These are phyloP conservation scores for Myotisia sp. DNA, from an alignment of 2,329 filamentous ascomycete species.

Conservation along the genomic window DNA sequence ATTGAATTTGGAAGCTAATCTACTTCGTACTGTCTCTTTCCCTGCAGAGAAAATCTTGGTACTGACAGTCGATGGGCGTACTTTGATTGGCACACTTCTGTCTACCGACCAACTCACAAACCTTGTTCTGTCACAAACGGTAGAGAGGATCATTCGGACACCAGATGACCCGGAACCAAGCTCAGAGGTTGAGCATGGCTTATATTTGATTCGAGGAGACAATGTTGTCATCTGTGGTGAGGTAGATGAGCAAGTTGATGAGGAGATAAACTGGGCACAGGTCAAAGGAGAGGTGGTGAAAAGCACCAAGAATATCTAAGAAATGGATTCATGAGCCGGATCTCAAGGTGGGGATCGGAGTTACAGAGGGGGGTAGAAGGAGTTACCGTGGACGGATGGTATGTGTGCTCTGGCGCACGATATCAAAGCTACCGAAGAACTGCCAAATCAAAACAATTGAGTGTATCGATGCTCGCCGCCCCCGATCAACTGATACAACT, in stretches of 20 bases:
- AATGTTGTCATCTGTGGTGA: slow-evolving; percentile 84
- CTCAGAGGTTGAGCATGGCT: slow-evolving; percentile 63
- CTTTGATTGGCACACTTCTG: slow-evolving; percentile 65
- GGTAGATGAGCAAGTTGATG: slow-evolving; percentile 78
- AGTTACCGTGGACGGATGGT: neutral
- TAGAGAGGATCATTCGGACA: slow-evolving; percentile 81
- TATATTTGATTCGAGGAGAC: slow-evolving; percentile 87
- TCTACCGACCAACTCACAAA: slow-evolving; percentile 89
- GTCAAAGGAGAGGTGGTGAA: slow-evolving; percentile 76
- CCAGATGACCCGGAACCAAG: slow-evolving; percentile 71
- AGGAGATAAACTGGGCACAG: slow-evolving; percentile 81
- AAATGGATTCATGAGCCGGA: too few relatives aligned
- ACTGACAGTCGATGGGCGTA: slow-evolving; percentile 83
- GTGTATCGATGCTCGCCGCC: too few relatives aligned
- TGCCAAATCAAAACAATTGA: too few relatives aligned
- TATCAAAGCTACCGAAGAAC: too few relatives aligned
- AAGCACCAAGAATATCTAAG: slow-evolving; percentile 60
- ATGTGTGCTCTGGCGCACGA: too few relatives aligned
- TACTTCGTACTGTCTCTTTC: too few relatives aligned
- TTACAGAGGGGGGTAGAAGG: too few relatives aligned
- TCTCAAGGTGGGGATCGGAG: too few relatives aligned
- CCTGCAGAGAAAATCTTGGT: slow-evolving; percentile 72
- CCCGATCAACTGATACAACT: too few relatives aligned
- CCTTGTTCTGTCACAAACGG: slow-evolving; percentile 66
- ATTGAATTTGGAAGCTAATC: slow-evolving; percentile 1